Conservation (phyloP, 2,329 filamentous ascomycete genomes). For the Trichophaea hybrida region DNA sequence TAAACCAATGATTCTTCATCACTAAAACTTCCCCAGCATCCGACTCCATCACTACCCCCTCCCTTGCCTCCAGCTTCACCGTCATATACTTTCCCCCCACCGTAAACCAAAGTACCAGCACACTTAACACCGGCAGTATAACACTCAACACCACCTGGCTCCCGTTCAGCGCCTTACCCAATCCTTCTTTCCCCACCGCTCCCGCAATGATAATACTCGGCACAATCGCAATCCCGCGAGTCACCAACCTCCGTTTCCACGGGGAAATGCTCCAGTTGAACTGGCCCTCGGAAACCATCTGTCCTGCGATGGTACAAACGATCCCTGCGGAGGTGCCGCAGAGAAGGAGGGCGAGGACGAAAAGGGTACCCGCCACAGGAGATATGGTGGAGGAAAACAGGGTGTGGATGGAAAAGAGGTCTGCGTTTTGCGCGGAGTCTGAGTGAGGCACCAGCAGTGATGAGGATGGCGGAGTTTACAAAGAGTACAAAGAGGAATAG, state of each 20-base stretch:
- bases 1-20: constrained; percentile 61
- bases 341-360: constrained; percentile 64
- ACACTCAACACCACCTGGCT: constrained; percentile 66
- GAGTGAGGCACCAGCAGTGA: constrained; percentile 67
- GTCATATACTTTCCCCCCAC: constrained; percentile 69
- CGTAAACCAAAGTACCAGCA: constrained; percentile 75
- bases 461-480: constrained; percentile 69
- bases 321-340: constrained; percentile 72
- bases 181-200: constrained; percentile 55
- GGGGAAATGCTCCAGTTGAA: constrained; percentile 59
- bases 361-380: constrained; percentile 65
- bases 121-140: constrained; percentile 64
- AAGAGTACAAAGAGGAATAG: constrained; percentile 75
- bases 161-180: constrained; percentile 58
- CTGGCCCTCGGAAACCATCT: constrained; percentile 78
- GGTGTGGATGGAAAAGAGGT: constrained; percentile 70
- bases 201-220: constrained; percentile 73
- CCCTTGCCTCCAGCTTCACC: constrained; percentile 31
- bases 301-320: constrained; percentile 76
- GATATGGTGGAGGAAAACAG: constrained; percentile 56
- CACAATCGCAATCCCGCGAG: constrained; percentile 64
- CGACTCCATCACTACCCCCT: not conserved
- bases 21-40: constrained; percentile 32
- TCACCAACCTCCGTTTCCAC: constrained; percentile 65
- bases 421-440: constrained; percentile 49